Evolutionary conservation across 495 filamentous ascomycete genomes (phyloP).

Genomic region (Glonium stellatum): DNA sequence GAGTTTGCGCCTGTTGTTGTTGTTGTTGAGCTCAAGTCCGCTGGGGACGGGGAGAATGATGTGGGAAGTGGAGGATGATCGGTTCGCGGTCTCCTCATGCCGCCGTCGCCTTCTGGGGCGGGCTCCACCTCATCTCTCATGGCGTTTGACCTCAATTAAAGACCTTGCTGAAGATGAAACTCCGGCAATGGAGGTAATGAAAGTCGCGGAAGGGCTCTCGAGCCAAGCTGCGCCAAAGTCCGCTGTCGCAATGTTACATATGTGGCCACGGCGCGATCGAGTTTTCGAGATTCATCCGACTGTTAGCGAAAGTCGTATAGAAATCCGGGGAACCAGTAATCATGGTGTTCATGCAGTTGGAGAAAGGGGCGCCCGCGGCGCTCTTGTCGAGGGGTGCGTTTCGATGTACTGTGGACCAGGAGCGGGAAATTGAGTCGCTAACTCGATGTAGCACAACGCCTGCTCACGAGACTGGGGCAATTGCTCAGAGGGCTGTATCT

Average conservation of each 20-base stretch:
- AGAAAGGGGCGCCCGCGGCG: constrained; percentile 1
- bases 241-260: not conserved
- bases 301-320: constrained; percentile 3
- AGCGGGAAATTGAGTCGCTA: constrained; percentile 17
- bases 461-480: constrained; percentile 12
- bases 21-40: constrained; percentile 2
- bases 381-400: not conserved
- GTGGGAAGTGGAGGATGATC: not conserved
- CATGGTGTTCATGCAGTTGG: constrained; percentile 6
- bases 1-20: constrained; percentile 6
- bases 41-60: constrained; percentile 2
- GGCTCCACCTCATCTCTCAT: constrained; percentile 22
- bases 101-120: constrained; percentile 6
- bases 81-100: not conserved
- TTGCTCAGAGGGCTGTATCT: no score
- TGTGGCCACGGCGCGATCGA: not conserved
- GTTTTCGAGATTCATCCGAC: not conserved
- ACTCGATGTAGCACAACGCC: constrained; percentile 10
- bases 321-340: not conserved
- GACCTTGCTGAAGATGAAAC: not conserved
- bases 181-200: not conserved
- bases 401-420: not conserved
- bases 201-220: not conserved
- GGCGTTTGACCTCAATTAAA: constrained; percentile 16
- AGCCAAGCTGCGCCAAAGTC: not conserved